Evolutionary conservation across 306 rosid genomes (phyloP), one percentile per base, ranked within the genome.

Genomic region (Calophaca sinica): DNA sequence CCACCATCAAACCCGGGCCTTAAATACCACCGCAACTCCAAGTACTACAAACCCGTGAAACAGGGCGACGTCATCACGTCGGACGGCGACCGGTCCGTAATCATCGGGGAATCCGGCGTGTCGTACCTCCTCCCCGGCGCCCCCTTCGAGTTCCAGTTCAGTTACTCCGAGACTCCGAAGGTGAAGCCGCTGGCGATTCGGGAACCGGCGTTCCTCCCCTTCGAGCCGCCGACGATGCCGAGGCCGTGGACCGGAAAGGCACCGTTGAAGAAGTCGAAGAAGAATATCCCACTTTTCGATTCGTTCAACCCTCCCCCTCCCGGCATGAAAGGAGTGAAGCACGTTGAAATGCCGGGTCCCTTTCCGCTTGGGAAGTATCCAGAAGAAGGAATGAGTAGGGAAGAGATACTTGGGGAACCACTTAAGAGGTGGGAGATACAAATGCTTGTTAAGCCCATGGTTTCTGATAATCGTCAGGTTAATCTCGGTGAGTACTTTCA

Each of bases 221-320:
- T 94, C 68, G 96, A 90, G 6, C 88, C 98, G 28, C 96, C 96
- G 1, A 77, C 96, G 2, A 94, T 94, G 97, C 90, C 96, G 73
- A 76, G 97, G 74, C 98, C 98, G 3, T 94, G 97, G 99, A 94
- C 97, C 0, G 99, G 96, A 0, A 94, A 94, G 59, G 99, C 97
- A 0, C 97, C 97, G 44, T 35, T 94, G 90, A 91, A 92, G 86
- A 88, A 92, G 80, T 87, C 96, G 33, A 77, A 65, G 84, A 87
- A 91, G 76, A 94, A 94, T 73, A 78, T 87, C 57, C 96, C 90
- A 8, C 84, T 94, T 1, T 80, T 90, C 33, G 96, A 90, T 58
- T 89, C 98, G 14, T 77, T 88, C 14, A 82, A 86, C 57, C 91
- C 92, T 36, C 90, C 90, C 2, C 77, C 86, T 9, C 60, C 81